These are phyloP conservation scores for Pyrenopolyporus hunteri DNA, from an alignment of 495 filamentous ascomycete genomes.

Conservation along the genomic window DNA sequence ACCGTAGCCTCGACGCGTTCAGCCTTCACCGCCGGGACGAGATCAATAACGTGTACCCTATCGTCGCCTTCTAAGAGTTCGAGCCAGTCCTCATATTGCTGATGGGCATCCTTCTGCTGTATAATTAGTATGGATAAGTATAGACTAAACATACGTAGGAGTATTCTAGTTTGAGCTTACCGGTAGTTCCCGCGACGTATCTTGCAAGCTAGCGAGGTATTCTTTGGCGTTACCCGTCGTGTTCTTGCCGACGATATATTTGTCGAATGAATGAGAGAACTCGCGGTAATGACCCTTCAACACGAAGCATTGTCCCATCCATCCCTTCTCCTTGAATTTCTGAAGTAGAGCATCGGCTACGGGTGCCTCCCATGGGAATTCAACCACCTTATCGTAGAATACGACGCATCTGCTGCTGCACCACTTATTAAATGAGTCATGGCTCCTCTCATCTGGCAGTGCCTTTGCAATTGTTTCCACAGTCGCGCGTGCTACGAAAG, in stretches of 20 bases:
- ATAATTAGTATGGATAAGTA: conserved; percentile 11
- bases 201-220: conserved; percentile 48
- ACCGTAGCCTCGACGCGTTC: conserved; percentile 46
- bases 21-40: conserved; percentile 46
- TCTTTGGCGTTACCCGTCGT: conserved; percentile 50
- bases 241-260: conserved; percentile 50
- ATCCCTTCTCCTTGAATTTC: conserved; percentile 50
- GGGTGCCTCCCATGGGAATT: conserved; percentile 55
- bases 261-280: conserved; percentile 53
- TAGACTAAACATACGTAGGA: neutral
- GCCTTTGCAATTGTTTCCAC: conserved; percentile 58
- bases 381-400: conserved; percentile 54
- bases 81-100: conserved; percentile 48
- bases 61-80: conserved; percentile 46
- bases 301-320: conserved; percentile 53
- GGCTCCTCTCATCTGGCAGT: conserved; percentile 51
- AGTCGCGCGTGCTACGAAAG: conserved; percentile 48
- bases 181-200: conserved; percentile 37
- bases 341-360: conserved; percentile 48
- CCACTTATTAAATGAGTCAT: conserved; percentile 54
- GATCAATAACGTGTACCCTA: conserved; percentile 42
- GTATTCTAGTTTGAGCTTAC: conserved; percentile 31
- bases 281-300: conserved; percentile 58
- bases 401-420: conserved; percentile 51
- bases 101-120: conserved; percentile 44